Base-by-base conservation (phyloP, 768 basidiomycete genomes). In the Goffeauzyma gilvescens region DNA sequence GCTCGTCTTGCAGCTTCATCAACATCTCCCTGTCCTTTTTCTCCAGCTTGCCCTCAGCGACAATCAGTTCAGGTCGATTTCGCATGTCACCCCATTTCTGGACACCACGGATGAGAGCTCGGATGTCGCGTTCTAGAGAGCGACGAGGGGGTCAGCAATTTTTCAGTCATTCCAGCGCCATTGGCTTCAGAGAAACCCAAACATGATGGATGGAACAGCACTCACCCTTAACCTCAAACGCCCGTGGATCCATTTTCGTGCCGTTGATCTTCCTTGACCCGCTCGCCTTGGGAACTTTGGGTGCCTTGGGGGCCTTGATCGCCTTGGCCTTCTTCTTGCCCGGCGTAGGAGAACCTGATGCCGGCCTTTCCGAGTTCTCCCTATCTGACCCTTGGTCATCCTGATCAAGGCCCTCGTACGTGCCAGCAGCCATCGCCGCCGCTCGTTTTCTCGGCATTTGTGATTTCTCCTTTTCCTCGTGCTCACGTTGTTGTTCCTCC, bases 81-180 rank as follows among this genome's bases (percentile, higher is more conserved):
- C 86, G 75, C 48, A 96, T 84, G 64, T 98, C 90, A 28, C 93
- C 93, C 87, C 93, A 98, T 46, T 86, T 79, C 58, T 93, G 87
- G 54, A 98, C 69, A 59, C 87, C 90, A 50, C 90, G 75, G 42
- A 95, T 83, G 25, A 98, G 71, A 28, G 87, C 87, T 44, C 93
- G 85, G 21, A 96, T 77, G 61, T 98, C 93, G 32, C 93, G 77
- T 62, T 96, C 90, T 63, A 35, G 14, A 20, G n/a, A 45, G 41
- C 36, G 47, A 44, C 39, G 27, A 26, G 7, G 3, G 15, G 13
- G n/a, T 24, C n/a, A 26, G 13, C 23, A 40, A 22, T 5, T 8
- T 17, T 17, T 3, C 9, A 27, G 25, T 41, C 25, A 32, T n/a
- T n/a, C n/a, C n/a, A n/a, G n/a, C n/a, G n/a, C 14, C 14, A 17